These are phyloP conservation scores for Wickerhamiella lipophila DNA, from an alignment of 805 yeast genomes.

Conservation along the genomic window DNA sequence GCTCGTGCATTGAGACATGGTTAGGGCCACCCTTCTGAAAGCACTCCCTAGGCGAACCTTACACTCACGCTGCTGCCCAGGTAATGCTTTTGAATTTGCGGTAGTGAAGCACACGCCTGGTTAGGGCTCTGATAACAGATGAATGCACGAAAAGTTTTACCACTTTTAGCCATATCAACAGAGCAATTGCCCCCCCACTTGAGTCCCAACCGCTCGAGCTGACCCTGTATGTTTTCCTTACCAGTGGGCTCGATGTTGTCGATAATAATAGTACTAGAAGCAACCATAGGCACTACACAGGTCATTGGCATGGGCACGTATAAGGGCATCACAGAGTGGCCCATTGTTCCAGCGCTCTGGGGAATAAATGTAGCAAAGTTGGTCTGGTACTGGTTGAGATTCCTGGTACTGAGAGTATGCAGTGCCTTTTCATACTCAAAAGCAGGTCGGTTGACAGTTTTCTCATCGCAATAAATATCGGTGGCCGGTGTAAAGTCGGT, in stretches of 20 bases:
- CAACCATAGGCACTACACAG: background rate
- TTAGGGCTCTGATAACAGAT: conserved; percentile 3
- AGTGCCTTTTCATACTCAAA: background rate
- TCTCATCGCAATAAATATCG: conserved; percentile 5
- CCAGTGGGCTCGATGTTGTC: background rate
- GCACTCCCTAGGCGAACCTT: conserved; percentile 9
- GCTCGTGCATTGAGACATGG: too few relatives aligned
- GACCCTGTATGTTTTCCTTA: conserved; percentile 5
- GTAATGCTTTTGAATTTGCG: background rate
- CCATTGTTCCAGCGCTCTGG: background rate
- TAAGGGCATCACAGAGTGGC: background rate
- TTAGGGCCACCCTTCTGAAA: too few relatives aligned
- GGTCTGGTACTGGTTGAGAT: background rate
- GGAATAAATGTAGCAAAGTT: conserved; percentile 6
- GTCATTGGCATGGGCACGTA: conserved; percentile 4
- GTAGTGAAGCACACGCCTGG: background rate
- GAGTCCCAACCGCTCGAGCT: background rate
- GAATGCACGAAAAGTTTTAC: conserved; percentile 4
- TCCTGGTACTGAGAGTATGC: background rate
- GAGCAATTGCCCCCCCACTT: background rate
- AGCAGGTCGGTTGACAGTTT: background rate
- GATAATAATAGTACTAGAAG: conserved; percentile 4
- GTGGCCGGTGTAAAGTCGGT: conserved; percentile 8
- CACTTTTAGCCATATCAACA: conserved; percentile 7
- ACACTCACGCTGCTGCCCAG: background rate